phyloP scores from a whole-genome alignment of 2,329 filamentous ascomycete genomes.

The Epichloe amarillans region DNA sequence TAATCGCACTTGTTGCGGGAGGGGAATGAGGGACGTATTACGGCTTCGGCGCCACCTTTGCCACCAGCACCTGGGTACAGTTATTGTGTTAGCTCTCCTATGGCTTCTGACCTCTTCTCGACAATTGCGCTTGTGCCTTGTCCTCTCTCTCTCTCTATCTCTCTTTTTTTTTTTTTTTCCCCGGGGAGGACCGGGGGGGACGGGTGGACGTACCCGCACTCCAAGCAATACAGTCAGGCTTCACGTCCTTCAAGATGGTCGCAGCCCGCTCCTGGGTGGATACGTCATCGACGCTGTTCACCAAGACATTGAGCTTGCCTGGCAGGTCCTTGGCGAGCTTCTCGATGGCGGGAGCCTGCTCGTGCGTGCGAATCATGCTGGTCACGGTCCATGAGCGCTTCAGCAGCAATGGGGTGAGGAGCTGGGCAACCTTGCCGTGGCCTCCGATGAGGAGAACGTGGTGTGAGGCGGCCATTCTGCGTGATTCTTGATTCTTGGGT shows the following conservation, averaged over 20 bases:
- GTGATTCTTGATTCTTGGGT: neutral
- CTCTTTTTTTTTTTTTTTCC: neutral
- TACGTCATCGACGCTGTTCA: conserved; percentile 60
- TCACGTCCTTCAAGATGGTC: conserved; percentile 45
- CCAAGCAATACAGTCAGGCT: conserved; percentile 55
- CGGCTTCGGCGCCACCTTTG: conserved; percentile 39
- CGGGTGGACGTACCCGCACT: conserved; percentile 40
- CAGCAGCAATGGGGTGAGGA: conserved; percentile 65
- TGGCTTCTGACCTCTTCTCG: no score
- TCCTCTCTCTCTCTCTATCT: no score
- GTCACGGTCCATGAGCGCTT: conserved; percentile 64
- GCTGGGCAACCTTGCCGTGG: conserved; percentile 65
- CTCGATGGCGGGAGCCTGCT: conserved; percentile 51
- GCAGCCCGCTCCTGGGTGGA: conserved; percentile 48
- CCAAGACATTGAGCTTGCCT: conserved; percentile 54
- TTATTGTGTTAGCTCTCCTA: neutral
- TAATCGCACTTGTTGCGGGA: neutral
- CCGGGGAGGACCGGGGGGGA: neutral
- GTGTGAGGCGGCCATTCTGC: conserved; percentile 19
- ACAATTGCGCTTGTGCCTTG: neutral
- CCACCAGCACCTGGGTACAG: conserved; percentile 37
- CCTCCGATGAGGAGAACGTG: conserved; percentile 65
- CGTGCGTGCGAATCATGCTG: conserved; percentile 60
- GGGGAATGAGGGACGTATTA: conserved; percentile 10
- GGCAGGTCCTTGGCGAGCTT: conserved; percentile 43